Evolutionary conservation across 805 yeast species (phyloP).

Genomic region (Candida andamanensis): DNA sequence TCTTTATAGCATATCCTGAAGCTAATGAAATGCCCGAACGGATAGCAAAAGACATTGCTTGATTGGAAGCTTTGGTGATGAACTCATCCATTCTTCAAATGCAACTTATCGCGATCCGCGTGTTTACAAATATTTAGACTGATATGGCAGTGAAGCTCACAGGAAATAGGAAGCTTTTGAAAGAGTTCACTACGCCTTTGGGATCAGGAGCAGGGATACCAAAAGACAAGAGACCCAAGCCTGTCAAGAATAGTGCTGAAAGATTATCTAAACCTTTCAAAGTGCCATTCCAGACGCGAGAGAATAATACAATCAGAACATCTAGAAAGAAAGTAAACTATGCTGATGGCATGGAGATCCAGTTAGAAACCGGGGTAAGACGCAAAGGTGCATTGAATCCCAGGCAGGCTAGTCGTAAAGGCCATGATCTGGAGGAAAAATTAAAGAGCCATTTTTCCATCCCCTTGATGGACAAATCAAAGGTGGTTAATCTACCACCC

Average conservation of each 20-base stretch:
- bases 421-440: conserved; percentile 32
- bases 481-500: conserved; percentile 39
- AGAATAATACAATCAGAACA: conserved; percentile 14
- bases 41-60: conserved; percentile 75
- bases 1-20: conserved; percentile 64
- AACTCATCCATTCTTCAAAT: conserved; percentile 34
- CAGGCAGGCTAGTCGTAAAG: conserved; percentile 43
- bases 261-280: conserved; percentile 63
- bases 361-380: conserved; percentile 25
- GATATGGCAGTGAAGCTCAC: conserved; percentile 3
- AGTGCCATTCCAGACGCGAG: conserved; percentile 47
- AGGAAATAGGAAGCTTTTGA: conserved; percentile 28
- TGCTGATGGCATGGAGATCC: conserved; percentile 16
- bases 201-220: conserved; percentile 71
- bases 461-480: conserved; percentile 47
- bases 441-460: conserved; percentile 47
- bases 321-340: conserved; percentile 30
- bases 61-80: conserved; percentile 58
- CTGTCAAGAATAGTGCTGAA: conserved; percentile 46
- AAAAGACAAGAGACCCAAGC: conserved; percentile 49
- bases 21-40: conserved; percentile 73
- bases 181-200: conserved; percentile 39
- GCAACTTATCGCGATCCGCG: conserved; percentile 1
- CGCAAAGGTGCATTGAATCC: conserved; percentile 59
- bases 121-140: conserved; percentile 1